Evolutionary conservation across 1,284 basidiomycete species (phyloP).

Genomic region (Sporisorium exsertum): DNA sequence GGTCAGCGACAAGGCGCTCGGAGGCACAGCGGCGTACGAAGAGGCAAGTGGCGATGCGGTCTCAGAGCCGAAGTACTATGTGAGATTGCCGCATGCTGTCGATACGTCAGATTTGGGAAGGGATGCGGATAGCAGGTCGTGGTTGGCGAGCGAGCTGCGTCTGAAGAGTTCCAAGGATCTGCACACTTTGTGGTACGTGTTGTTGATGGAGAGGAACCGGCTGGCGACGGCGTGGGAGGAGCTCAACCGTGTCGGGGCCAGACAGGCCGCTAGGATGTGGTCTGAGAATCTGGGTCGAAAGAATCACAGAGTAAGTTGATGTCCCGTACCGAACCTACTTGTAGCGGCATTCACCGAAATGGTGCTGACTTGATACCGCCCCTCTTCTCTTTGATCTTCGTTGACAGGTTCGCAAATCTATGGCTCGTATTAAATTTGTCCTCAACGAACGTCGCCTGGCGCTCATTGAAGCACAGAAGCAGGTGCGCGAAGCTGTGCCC

Average conservation of each 20-base stretch:
- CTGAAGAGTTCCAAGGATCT: conserved; percentile 64
- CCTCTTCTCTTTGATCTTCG: not conserved
- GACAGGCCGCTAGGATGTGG: conserved; percentile 53
- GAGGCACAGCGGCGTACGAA: conserved; percentile 29
- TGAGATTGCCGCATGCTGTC: conserved; percentile 52
- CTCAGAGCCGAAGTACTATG: conserved; percentile 22
- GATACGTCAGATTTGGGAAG: conserved; percentile 43
- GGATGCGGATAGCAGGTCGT: conserved; percentile 49
- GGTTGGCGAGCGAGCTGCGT: conserved; percentile 64
- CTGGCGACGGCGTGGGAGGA: conserved; percentile 64
- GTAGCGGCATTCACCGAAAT: not conserved
- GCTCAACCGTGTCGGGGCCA: conserved; percentile 49
- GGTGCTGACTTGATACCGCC: not conserved
- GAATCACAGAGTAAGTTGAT: conserved; percentile 59
- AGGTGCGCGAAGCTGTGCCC: conserved; percentile 34
- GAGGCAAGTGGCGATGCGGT: conserved; percentile 31
- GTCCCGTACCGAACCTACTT: not conserved
- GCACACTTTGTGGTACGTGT: conserved; percentile 67
- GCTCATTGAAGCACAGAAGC: conserved; percentile 76
- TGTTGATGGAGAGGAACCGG: conserved; percentile 64
- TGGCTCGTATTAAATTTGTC: conserved; percentile 94
- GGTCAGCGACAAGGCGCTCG: conserved; percentile 32
- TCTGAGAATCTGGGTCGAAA: conserved; percentile 50
- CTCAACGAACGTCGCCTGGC: conserved; percentile 90
- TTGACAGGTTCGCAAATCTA: conserved; percentile 87